phyloP scores from a whole-genome alignment of 371 early-diverging fungal species.

The Ordospora colligata region DNA sequence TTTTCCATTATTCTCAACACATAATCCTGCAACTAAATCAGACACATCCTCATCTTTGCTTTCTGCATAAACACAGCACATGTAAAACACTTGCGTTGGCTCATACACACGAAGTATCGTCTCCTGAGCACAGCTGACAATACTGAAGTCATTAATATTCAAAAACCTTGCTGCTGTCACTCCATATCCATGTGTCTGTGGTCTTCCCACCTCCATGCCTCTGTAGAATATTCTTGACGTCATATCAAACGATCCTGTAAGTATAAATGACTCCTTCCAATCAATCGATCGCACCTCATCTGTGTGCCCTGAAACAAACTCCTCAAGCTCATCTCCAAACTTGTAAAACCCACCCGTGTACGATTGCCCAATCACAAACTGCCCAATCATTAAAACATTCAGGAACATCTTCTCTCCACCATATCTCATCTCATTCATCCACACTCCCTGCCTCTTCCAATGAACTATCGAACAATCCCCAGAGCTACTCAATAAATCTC shows the following conservation, averaged over 20 bases:
- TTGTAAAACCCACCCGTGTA: slow-evolving; percentile 46
- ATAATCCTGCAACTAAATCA: not conserved
- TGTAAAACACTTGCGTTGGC: slow-evolving; percentile 36
- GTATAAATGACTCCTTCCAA: slow-evolving; percentile 28
- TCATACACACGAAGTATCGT: slow-evolving; percentile 45
- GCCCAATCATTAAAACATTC: slow-evolving; percentile 4
- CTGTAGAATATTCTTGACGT: slow-evolving; percentile 50
- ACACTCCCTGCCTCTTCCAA: slow-evolving; percentile 25
- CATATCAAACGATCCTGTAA: slow-evolving; percentile 42
- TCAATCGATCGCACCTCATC: slow-evolving; percentile 39
- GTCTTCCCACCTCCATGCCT: slow-evolving; percentile 40
- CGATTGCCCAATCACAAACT: slow-evolving; percentile 33
- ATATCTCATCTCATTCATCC: slow-evolving; percentile 8
- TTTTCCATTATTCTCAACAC: not conserved
- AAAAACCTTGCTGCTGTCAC: slow-evolving; percentile 33
- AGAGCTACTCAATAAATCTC: slow-evolving; percentile 26
- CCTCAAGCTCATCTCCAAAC: slow-evolving; percentile 11
- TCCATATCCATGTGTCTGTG: slow-evolving; percentile 46
- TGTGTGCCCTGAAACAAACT: slow-evolving; percentile 42
- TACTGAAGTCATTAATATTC: not conserved
- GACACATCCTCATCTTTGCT: not conserved
- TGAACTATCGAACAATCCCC: slow-evolving; percentile 39
- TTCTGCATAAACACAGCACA: slow-evolving; percentile 1
- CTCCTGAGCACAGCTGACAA: slow-evolving; percentile 41
- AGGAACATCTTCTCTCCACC: slow-evolving; percentile 32